A percentile compares a stretch with the other conserved stretches of the same genome.
phyloP scores from a whole-genome alignment of 1,284 basidiomycete species.

The Boletellus sp. region DNA sequence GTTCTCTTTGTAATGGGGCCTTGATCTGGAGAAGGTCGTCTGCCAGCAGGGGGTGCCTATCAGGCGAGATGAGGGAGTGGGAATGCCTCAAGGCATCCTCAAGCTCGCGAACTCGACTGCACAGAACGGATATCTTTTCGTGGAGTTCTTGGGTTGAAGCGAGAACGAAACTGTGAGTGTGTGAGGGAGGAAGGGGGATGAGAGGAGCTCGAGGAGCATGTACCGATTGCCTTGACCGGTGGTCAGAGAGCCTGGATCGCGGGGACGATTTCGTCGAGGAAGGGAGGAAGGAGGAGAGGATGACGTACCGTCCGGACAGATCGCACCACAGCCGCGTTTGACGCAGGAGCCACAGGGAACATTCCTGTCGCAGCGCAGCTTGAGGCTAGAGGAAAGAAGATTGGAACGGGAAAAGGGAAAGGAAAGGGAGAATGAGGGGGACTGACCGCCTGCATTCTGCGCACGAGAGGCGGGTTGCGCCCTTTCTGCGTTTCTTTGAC shows the following conservation, averaged over 20 bases:
- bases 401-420: not conserved
- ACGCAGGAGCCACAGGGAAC: slow-evolving; percentile 35
- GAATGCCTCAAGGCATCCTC: slow-evolving; percentile 66
- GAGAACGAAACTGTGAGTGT: slow-evolving; percentile 60
- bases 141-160: slow-evolving; percentile 80
- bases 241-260: slow-evolving; percentile 58
- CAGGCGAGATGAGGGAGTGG: slow-evolving; percentile 56
- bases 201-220: slow-evolving; percentile 11
- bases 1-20: slow-evolving; percentile 67
- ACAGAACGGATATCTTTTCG: slow-evolving; percentile 75
- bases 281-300: slow-evolving; percentile 5
- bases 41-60: slow-evolving; percentile 61
- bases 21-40: slow-evolving; percentile 72
- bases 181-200: slow-evolving; percentile 7
- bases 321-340: slow-evolving; percentile 70
- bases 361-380: slow-evolving; percentile 70
- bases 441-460: slow-evolving; percentile 69
- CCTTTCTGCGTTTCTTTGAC: slow-evolving; percentile 68
- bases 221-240: slow-evolving; percentile 79
- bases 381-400: slow-evolving; percentile 44
- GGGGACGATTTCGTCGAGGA: slow-evolving; percentile 20
- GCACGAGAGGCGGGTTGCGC: slow-evolving; percentile 70
- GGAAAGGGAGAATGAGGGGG: not conserved
- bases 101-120: slow-evolving; percentile 70
- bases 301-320: slow-evolving; percentile 54